Evolutionary conservation across 208 protist species (phyloP), one percentile per base, ranked within the genome.

Genomic region (Acanthamoeba lenticulata): DNA sequence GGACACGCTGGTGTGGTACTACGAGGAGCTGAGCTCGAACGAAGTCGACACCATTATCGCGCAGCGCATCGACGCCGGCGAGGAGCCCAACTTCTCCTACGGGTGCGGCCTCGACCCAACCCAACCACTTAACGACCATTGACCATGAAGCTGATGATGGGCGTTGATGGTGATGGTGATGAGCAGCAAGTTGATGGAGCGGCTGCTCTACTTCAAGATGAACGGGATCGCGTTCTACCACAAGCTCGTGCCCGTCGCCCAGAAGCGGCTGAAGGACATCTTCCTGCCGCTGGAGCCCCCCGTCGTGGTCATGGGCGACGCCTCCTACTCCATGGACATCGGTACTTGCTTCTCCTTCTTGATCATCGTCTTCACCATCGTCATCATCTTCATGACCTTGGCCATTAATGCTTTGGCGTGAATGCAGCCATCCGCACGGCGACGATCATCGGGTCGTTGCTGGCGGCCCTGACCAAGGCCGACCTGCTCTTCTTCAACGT

Each of bases 141-240:
- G n/a, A n/a, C n/a, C n/a, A n/a, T n/a, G n/a, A n/a, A n/a, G n/a
- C n/a, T n/a, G n/a, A n/a, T n/a, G n/a, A n/a, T n/a, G n/a, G n/a
- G n/a, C n/a, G n/a, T n/a, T n/a, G n/a, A n/a, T n/a, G n/a, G n/a
- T n/a, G n/a, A n/a, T n/a, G n/a, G n/a, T n/a, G n/a, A n/a, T n/a
- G n/a, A n/a, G n/a, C n/a, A n/a, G 96, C n/a, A 97, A 96, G 57
- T 38, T 97, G 21, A 95, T 97, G 36, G 95, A 97, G 44, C 95
- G 95, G 40, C 2, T 93, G n/a, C 85, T 97, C 42, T 65, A 38
- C 38, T 79, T 96, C 34, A 47, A 88, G 88, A 44, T 90, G 38
- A 90, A 45, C 32, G 69, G 38, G 29, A 90, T 49, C 36, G 72
- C 72, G 34, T 83, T 83, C 36, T 49, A 83, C 38, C 60, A 67